Evolutionary conservation across 139 green algal species (phyloP), one percentile per base, ranked within the genome.

Genomic region (Pleodorina starrii): DNA sequence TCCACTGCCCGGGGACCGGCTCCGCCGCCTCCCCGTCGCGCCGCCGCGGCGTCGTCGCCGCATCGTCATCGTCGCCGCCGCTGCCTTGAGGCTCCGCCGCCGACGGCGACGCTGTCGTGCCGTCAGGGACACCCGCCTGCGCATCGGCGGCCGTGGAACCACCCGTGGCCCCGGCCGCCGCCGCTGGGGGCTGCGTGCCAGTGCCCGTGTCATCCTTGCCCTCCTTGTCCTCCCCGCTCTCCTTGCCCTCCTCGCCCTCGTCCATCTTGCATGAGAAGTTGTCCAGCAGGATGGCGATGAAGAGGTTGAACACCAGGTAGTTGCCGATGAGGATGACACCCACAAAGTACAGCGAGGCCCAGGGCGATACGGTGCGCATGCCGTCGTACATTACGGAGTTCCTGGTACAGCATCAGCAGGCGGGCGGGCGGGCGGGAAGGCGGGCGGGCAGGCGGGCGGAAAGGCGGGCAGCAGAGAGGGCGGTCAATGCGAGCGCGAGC

Each of bases 271-370:
- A 76, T n/a, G 17, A 42, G 9, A 84, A 94, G 80, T 95, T 94
- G 79, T 94, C 91, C 32, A 96, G 90, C 29, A 96, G 78, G 32
- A 98, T 96, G 25, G 96, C 95, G 23, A 97, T 91, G 66, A 98
- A 97, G 42, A 98, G 93, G 90, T 97, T 97, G 38, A 98, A 92
- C 27, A 97, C 68, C 50, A 97, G 93, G 91, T 96, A 97, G 68
- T 94, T 95, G 50, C 95, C 96, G 0, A 98, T 63, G 11, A 96
- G 46, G 32, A 96, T 90, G 29, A 93, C 83, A 36, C 68, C 75
- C n/a, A 96, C 74, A 46, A 93, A 97, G 91, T 93, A 97, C 16
- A 96, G 63, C 7, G 85, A 68, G 3, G 91, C 82, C 27, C 68
- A 84, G 16, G 87, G 68, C 0, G 77, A 88, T 0, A 89, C 89